A percentile compares a stretch with the other conserved stretches of the same genome.
Evolutionary conservation across 2,329 filamentous ascomycete species (phyloP).

Genomic region (Talaromyces sp.): DNA sequence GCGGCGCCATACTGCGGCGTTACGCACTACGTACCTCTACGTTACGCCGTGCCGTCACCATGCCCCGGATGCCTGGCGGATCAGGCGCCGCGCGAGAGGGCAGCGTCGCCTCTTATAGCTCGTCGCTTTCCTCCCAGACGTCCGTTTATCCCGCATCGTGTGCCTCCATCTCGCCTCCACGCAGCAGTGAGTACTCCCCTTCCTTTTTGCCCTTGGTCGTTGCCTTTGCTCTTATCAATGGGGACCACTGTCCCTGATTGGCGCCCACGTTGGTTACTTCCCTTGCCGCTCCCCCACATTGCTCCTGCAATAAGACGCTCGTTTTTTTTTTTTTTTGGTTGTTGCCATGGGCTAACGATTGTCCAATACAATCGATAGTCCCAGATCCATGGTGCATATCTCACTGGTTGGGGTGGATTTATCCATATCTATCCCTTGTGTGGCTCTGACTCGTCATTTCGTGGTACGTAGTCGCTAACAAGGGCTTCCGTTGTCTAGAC

Average conservation of each 20-base stretch:
- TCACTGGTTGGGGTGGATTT: neutral
- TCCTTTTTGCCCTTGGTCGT: neutral
- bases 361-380: neutral
- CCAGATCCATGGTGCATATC: neutral
- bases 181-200: slow-evolving; percentile 6
- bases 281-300: neutral
- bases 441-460: neutral
- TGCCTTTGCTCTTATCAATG: neutral
- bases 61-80: neutral
- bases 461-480: neutral
- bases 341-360: neutral
- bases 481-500: neutral
- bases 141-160: slow-evolving; percentile 11
- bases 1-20: neutral
- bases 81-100: neutral
- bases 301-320: neutral
- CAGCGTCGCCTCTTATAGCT: slow-evolving; percentile 7
- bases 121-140: slow-evolving; percentile 6
- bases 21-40: neutral
- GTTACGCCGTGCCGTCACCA: neutral
- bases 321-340: neutral
- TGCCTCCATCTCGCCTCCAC: slow-evolving; percentile 9
- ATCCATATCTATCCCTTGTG: neutral
- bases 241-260: neutral
- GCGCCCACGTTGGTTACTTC: neutral